Evolutionary conservation across 2,329 filamentous ascomycete species (phyloP).

Genomic region (Cladosporium sphaerospermum): DNA sequence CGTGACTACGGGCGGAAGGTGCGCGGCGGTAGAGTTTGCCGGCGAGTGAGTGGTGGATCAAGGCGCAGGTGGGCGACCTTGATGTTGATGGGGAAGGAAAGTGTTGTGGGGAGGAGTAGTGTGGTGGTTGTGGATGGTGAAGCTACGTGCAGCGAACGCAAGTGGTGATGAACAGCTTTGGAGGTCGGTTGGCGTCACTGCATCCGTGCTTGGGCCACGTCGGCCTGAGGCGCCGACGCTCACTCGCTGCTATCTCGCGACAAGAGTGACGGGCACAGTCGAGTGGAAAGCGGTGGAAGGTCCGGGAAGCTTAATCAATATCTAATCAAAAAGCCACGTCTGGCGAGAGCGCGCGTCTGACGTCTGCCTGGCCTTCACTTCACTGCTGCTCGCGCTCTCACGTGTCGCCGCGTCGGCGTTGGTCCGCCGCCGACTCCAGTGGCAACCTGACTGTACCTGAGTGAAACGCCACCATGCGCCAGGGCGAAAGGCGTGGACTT

Average conservation of each 20-base stretch:
- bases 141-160: slow-evolving; percentile 2
- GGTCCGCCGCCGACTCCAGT: too few relatives aligned
- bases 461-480: too few relatives aligned
- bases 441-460: too few relatives aligned
- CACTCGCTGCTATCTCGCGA: not conserved
- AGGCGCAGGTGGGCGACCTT: slow-evolving; percentile 1
- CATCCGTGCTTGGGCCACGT: not conserved
- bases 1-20: not conserved
- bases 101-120: not conserved
- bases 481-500: too few relatives aligned
- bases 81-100: not conserved
- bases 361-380: slow-evolving; percentile 4
- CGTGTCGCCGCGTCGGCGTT: not conserved
- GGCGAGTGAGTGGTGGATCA: not conserved
- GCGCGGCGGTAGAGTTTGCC: slow-evolving; percentile 1
- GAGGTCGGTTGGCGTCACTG: not conserved
- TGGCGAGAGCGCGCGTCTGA: not conserved
- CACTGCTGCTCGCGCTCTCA: not conserved
- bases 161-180: slow-evolving; percentile 1
- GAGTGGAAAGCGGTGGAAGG: slow-evolving; percentile 2
- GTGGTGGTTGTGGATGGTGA: not conserved
- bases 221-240: not conserved
- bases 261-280: not conserved
- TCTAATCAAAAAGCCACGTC: not conserved
- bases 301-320: not conserved